phyloP scores from a whole-genome alignment of 257 asterid genomes.

The Jacaranda copaia region DNA sequence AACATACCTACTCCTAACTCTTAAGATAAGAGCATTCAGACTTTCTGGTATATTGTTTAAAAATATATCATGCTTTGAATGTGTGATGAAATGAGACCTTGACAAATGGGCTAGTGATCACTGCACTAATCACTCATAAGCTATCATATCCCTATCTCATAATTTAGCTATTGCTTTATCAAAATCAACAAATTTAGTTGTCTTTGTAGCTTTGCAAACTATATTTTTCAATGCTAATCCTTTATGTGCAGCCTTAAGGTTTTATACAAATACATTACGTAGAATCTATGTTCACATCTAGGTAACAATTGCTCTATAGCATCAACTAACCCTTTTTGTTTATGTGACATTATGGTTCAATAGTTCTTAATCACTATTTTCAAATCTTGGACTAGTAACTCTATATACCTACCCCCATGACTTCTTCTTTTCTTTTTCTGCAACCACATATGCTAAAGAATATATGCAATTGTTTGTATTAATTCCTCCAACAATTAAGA shows the following conservation, averaged over 20 bases:
- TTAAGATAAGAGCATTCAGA: not conserved
- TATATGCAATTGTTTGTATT: conserved; percentile 3
- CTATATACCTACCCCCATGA: not conserved
- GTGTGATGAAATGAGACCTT: not conserved
- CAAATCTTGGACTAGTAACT: not conserved
- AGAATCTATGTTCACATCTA: not conserved
- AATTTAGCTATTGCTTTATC: not conserved
- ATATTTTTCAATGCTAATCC: not conserved
- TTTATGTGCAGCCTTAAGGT: not conserved
- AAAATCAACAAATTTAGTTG: not conserved
- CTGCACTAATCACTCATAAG: not conserved
- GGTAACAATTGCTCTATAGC: not conserved
- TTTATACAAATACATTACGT: not conserved
- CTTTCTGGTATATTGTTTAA: not conserved
- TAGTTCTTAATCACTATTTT: not conserved
- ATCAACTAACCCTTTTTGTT: not conserved
- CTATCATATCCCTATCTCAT: not conserved
- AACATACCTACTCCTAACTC: not conserved
- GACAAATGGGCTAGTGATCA: not conserved
- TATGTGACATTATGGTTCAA: not conserved
- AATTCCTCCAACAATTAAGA: not conserved
- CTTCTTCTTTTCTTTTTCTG: not conserved
- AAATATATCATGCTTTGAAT: not conserved
- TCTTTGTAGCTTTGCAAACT: not conserved
- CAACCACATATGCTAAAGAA: not conserved